Base-by-base conservation (phyloP, 176 grass and related monocot species). In the Rhynchospora pubera region DNA sequence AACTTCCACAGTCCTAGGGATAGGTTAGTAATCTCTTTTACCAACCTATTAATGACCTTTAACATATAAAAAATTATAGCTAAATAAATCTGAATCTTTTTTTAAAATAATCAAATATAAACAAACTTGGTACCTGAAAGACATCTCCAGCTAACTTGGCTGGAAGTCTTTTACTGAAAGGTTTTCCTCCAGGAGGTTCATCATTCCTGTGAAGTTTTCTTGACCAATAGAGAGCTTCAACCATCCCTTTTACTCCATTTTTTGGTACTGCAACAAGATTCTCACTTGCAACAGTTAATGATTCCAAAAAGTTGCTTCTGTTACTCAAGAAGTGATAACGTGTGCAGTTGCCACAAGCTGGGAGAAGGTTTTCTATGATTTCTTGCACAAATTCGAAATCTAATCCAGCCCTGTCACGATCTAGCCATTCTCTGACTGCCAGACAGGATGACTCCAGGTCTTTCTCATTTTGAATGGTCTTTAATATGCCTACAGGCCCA, bases 351-450 rank as follows among this genome's bases (percentile, higher is more conserved):
- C 14, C 46, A 65, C 72, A 81, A 47, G 96, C 89, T 70, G 85
- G 90, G 74, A 93, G 90, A 87, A 95, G 90, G 69, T 83, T 93
- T 88, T 99, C 96, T 76, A 99, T 86, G 64, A 99, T 86, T 99
- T 99, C 92, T 72, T 99, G 92, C 74, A 99, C 92, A 87, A 99
- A 95, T 59, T 84, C 90, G 61, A 89, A 72, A 85, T 99, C 91
- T 84, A 99, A 93, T 48, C 96, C 96, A 82, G 89, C 85, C 52
- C 96, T 91, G 56, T 99, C 96, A 0, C 86, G 84, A 46, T 89
- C 88, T 85, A 99, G 83, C 96, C 96, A 95, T 85, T 93, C 89
- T 90, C 85, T 89, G 79, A 95, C 71, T 80, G 88, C 62, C 46
- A 84, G 62, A 85, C 86, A 91, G 82, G 87, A 64, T 30, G 84